Conservation (phyloP, 2,329 filamentous ascomycete species). For the Aspergillus ibericus region DNA sequence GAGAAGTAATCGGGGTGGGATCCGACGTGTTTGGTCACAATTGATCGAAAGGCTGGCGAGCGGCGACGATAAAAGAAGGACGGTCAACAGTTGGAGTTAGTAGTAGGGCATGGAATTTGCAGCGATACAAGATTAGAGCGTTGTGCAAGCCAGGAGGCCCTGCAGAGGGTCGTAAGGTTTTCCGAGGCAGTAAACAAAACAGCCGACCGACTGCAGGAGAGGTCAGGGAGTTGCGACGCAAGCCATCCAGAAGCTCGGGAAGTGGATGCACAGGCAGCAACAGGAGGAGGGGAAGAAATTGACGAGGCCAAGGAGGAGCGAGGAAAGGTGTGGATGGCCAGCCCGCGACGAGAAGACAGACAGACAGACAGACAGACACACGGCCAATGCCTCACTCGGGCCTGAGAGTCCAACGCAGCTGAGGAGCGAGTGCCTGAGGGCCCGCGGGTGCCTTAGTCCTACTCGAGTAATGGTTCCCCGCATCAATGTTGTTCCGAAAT, state of each 20-base stretch:
- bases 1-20: not conserved
- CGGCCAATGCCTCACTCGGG: too few relatives aligned
- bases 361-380: too few relatives aligned
- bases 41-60: not conserved
- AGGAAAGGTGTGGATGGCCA: constrained; percentile 5
- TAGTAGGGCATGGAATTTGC: not conserved
- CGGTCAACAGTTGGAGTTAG: constrained; percentile 5
- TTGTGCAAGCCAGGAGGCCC: constrained; percentile 13
- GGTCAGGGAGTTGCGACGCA: constrained; percentile 8
- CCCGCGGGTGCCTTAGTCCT: not conserved
- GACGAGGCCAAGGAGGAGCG: constrained; percentile 11
- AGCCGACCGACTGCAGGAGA: constrained; percentile 19
- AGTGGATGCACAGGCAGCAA: not conserved
- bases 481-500: constrained; percentile 32
- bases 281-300: not conserved
- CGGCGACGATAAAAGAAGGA: not conserved
- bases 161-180: constrained; percentile 4
- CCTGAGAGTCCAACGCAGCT: not conserved
- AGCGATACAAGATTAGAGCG: constrained; percentile 7
- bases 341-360: constrained; percentile 7
- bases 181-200: constrained; percentile 16
- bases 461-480: constrained; percentile 16
- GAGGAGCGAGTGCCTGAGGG: not conserved
- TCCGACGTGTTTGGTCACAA: not conserved
- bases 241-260: constrained; percentile 17